Evolutionary conservation across 2,329 filamentous ascomycete species (phyloP), one percentile per base, ranked within the genome.

Genomic region (Penicillium hordei): DNA sequence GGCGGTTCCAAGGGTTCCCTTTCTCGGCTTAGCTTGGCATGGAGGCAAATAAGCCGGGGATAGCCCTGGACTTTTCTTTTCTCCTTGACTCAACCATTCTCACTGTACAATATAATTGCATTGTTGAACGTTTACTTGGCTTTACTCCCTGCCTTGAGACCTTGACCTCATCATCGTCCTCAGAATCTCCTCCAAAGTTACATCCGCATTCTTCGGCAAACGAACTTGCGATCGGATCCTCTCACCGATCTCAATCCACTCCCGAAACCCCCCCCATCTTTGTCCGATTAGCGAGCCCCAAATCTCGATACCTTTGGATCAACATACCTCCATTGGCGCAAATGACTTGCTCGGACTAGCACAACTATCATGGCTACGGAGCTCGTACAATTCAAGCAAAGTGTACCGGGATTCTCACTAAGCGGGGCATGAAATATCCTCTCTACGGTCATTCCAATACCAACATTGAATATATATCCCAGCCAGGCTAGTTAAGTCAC

Each of bases 331-430:
- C n/a, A 39, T 50, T 52, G 43, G 48, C 57, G 29, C 49, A 46
- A 27, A 65, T 65, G 55, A 23, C 34, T 19, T 3, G 5, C n/a
- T 45, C 12, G 39, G 39, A 34, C 3, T 45, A 50, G 48, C 23
- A 40, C 36, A 50, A 46, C 44, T 53, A 65, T 51, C 40, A 65
- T 65, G 62, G 60, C 63, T 48, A 34, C 45, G 50, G 48, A 63
- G 46, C 27, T 49, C 31, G 21, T 39, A 43, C 42, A 48, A 33
- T 55, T 34, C 44, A 61, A 60, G 36, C 34, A 53, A 59, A 19
- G 48, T 13, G 34, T 50, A 55, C 53, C 34, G 55, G 48, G 44
- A 36, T 50, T 48, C 48, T 52, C 49, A 50, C 15, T 29, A 34
- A 52, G 34, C 53, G 42, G 46, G 58, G 29, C 55, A 27, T 40